Conservation (phyloP, 371 early-diverging fungal genomes). For the Basidiobolus meristosporus region DNA sequence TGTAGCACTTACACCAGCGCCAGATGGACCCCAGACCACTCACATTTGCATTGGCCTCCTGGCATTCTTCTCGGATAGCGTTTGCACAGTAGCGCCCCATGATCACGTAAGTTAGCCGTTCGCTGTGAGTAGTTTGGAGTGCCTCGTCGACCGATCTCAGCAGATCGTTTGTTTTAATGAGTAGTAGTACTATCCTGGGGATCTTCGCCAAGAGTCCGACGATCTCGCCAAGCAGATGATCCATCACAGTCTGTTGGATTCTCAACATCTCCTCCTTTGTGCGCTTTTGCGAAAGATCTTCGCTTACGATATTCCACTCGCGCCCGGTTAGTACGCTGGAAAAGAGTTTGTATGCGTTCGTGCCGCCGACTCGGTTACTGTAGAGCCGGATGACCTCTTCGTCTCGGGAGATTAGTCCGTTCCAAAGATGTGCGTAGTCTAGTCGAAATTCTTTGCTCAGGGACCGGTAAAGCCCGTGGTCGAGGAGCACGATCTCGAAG, state of each 20-base stretch:
- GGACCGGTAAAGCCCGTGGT: conserved; percentile 85
- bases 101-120: no score
- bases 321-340: conserved; percentile 74
- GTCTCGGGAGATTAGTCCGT: conserved; percentile 55
- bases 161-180: conserved; percentile 82
- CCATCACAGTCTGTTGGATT: conserved; percentile 8
- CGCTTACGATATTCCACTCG: conserved; percentile 47
- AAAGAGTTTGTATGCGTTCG: conserved; percentile 64
- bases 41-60: no score
- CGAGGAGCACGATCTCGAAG: conserved; percentile 75
- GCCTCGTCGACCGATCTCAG: conserved; percentile 8
- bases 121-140: background rate
- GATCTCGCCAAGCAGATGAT: conserved; percentile 33
- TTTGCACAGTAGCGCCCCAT: no score
- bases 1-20: no score
- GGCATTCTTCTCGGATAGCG: no score
- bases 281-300: conserved; percentile 14
- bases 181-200: conserved; percentile 56
- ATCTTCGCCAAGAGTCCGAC: conserved; percentile 56
- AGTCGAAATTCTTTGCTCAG: conserved; percentile 53
- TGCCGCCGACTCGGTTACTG: conserved; percentile 34
- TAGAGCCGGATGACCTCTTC: conserved; percentile 36
- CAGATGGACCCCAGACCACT: no score
- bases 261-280: conserved; percentile 22
- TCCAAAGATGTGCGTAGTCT: conserved; percentile 79